phyloP scores from a whole-genome alignment of 148 eudicot species.

The Spergularia marina region DNA sequence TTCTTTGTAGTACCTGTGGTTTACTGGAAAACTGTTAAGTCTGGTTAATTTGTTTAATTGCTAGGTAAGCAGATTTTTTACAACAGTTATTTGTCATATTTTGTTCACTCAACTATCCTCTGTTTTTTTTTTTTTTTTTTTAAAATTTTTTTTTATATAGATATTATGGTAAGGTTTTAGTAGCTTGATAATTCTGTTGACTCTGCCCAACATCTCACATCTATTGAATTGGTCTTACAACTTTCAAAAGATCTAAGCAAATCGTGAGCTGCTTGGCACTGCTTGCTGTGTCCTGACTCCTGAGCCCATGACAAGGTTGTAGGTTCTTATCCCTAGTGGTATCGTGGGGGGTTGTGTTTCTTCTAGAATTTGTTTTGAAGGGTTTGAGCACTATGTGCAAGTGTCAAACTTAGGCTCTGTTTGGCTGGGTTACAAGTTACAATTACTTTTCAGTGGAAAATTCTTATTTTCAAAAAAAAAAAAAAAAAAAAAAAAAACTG shows the following conservation, averaged over 20 bases:
- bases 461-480: no score
- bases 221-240: no score
- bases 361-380: not conserved
- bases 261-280: not conserved
- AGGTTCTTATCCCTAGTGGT: not conserved
- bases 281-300: not conserved
- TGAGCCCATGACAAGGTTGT: not conserved
- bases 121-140: not conserved
- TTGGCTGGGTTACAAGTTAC: no score
- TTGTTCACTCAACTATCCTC: not conserved
- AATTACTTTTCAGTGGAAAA: no score
- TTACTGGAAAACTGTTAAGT: not conserved
- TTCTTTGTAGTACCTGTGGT: not conserved
- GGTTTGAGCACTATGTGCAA: no score
- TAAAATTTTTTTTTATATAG: not conserved
- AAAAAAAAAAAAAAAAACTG: no score
- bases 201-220: no score
- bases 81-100: not conserved
- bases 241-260: not conserved
- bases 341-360: not conserved
- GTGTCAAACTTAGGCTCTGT: no score
- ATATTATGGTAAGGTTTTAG: not conserved
- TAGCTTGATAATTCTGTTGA: not conserved
- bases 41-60: not conserved
- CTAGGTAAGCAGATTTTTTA: not conserved